Evolutionary conservation across 108 stramenopile genomes (phyloP).

Genomic region (Poteriospumella lacustris): DNA sequence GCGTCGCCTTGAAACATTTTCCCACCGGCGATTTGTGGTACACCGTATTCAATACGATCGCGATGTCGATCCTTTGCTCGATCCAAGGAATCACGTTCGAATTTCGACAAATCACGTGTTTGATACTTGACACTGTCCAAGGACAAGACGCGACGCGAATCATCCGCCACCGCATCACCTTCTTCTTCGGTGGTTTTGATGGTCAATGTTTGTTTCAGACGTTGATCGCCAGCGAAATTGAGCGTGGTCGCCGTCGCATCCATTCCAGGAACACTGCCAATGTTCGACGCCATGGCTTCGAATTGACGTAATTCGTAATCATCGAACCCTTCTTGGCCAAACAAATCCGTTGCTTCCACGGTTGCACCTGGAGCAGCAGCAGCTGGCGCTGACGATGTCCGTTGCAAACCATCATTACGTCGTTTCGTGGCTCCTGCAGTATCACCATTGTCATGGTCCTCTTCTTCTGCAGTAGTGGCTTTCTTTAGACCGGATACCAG

Average conservation of each 20-base stretch:
- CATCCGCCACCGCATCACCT: neutral
- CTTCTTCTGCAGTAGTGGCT: conserved; percentile 29
- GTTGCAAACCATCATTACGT: neutral
- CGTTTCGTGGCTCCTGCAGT: neutral
- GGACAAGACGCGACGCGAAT: neutral
- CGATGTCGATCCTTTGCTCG: neutral
- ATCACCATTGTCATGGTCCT: conserved; percentile 32
- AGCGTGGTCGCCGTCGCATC: neutral
- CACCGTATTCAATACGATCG: neutral
- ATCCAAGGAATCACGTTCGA: conserved; percentile 41
- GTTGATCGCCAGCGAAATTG: neutral
- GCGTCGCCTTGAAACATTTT: conserved; percentile 40
- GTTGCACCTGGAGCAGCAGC: too few species aligned
- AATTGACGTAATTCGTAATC: neutral
- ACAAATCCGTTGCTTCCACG: too few species aligned
- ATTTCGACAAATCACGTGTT: conserved; percentile 29
- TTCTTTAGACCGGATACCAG: neutral
- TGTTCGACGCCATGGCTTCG: neutral
- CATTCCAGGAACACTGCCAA: neutral
- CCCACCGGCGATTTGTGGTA: conserved; percentile 49
- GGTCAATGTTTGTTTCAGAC: neutral
- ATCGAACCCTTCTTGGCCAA: too few species aligned
- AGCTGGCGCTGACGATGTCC: neutral
- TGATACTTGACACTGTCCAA: neutral
- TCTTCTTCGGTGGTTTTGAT: neutral